Evolutionary conservation across 352 stramenopile genomes (phyloP).

Genomic region (Saprolegnia diclina): DNA sequence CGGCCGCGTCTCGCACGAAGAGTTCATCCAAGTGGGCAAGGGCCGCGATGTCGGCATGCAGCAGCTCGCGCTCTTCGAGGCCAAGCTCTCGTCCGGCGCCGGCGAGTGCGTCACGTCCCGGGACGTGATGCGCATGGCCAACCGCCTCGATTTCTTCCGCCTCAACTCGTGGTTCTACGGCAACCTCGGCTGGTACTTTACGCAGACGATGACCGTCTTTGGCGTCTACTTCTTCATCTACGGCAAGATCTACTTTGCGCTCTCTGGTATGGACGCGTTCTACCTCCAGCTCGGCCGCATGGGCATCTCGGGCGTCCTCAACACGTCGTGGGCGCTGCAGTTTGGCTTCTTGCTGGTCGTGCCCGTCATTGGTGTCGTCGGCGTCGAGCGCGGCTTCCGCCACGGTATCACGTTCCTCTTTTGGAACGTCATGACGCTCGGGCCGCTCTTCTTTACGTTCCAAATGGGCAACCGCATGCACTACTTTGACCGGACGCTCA

Average conservation of each 20-base stretch:
- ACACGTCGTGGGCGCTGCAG: constrained; percentile 31
- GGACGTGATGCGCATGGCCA: constrained; percentile 94
- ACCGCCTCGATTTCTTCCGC: constrained; percentile 96
- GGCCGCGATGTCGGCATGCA: constrained; percentile 99
- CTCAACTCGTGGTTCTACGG: constrained; percentile 81
- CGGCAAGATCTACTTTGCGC: constrained; percentile 33
- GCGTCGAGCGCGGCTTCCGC: constrained; percentile 29
- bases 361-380: constrained; percentile 29
- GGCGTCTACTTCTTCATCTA: constrained; percentile 36
- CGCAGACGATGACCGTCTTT: constrained; percentile 32
- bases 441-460: constrained; percentile 31
- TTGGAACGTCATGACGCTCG: constrained; percentile 28
- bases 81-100: constrained; percentile 95
- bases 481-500: constrained; percentile 31
- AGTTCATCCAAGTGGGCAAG: constrained; percentile 91
- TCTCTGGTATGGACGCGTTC: constrained; percentile 29
- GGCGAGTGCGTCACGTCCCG: constrained; percentile 96
- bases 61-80: constrained; percentile 98
- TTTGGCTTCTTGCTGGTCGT: constrained; percentile 30
- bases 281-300: constrained; percentile 27
- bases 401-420: constrained; percentile 29
- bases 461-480: constrained; percentile 30
- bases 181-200: constrained; percentile 34
- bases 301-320: constrained; percentile 28
- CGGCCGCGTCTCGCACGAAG: constrained; percentile 67